Evolutionary conservation across 371 early-diverging fungal genomes (phyloP).

Genomic region (Rhizomucor pusillus): DNA sequence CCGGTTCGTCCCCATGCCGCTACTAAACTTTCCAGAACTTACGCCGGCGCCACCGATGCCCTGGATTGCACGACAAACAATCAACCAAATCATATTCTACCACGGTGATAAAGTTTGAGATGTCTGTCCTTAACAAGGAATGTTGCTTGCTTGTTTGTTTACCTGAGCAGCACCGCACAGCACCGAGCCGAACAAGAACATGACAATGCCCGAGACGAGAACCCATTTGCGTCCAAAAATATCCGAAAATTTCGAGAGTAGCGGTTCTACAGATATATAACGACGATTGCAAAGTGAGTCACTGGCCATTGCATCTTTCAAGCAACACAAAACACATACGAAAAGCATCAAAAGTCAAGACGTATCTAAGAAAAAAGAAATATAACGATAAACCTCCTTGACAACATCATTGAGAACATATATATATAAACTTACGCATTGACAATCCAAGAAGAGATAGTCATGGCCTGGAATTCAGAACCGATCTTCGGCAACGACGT

Average conservation of each 20-base stretch:
- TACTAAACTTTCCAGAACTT: too few relatives aligned
- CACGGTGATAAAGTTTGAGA: not conserved
- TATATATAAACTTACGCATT: constrained; percentile 29
- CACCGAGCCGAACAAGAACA: constrained; percentile 61
- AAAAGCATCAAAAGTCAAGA: constrained; percentile 40
- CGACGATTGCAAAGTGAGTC: too few relatives aligned
- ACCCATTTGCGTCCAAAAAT: constrained; percentile 72
- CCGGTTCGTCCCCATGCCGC: too few relatives aligned
- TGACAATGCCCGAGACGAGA: constrained; percentile 47
- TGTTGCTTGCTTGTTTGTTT: constrained; percentile 1
- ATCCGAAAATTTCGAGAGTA: constrained; percentile 62
- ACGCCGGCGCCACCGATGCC: constrained; percentile 65
- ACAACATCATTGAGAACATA: too few relatives aligned
- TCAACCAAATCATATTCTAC: constrained; percentile 58
- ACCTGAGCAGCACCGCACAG: constrained; percentile 55
- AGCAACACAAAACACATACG: constrained; percentile 24
- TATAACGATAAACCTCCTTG: too few relatives aligned
- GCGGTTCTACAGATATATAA: constrained; percentile 18
- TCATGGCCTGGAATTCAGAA: constrained; percentile 64
- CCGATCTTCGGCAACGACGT: constrained; percentile 72
- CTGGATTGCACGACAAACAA: constrained; percentile 57
- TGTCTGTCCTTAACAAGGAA: not conserved
- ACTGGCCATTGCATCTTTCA: too few relatives aligned
- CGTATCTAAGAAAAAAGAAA: constrained; percentile 39
- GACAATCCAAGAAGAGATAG: constrained; percentile 66